Evolutionary conservation across 2,329 filamentous ascomycete genomes (phyloP).

Genomic region (Phialemonium atrogriseum): DNA sequence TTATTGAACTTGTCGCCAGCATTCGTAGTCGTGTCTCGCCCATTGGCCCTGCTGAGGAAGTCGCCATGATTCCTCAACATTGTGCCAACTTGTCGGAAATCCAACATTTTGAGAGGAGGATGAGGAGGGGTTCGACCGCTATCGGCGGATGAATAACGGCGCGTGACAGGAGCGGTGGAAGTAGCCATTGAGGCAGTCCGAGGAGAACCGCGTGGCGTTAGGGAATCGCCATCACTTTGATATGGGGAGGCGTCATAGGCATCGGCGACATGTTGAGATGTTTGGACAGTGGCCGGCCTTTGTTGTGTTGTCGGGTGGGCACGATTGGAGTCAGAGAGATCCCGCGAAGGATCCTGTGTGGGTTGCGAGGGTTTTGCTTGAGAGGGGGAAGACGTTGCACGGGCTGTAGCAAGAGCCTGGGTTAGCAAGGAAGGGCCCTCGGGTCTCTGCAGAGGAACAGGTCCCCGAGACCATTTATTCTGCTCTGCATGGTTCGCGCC

Average conservation of each 20-base stretch:
- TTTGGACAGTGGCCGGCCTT: too few relatives aligned
- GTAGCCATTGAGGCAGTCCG: conserved; percentile 11
- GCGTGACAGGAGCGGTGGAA: neutral
- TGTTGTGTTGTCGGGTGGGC: too few relatives aligned
- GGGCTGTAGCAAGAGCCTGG: conserved; percentile 50
- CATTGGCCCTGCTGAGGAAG: conserved; percentile 19
- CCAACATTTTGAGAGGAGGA: conserved; percentile 19
- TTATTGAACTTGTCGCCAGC: conserved; percentile 32
- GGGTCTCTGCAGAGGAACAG: conserved; percentile 31
- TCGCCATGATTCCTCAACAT: conserved; percentile 26
- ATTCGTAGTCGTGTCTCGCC: conserved; percentile 31
- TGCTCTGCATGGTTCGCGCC: conserved; percentile 25
- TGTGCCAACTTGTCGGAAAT: conserved; percentile 23
- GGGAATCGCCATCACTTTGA: conserved; percentile 25
- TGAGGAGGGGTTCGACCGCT: conserved; percentile 7
- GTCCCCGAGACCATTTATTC: conserved; percentile 40
- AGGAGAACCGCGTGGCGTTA: conserved; percentile 26
- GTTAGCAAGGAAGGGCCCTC: conserved; percentile 47
- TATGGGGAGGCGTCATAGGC: conserved; percentile 25
- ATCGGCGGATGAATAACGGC: neutral
- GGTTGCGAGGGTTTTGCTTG: conserved; percentile 15
- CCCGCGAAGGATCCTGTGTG: conserved; percentile 13
- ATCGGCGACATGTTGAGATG: conserved; percentile 10
- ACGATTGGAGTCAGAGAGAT: too few relatives aligned
- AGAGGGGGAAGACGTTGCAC: conserved; percentile 33